Conservation (phyloP, 345 rosid genomes). For the Clarkia xantiana region DNA sequence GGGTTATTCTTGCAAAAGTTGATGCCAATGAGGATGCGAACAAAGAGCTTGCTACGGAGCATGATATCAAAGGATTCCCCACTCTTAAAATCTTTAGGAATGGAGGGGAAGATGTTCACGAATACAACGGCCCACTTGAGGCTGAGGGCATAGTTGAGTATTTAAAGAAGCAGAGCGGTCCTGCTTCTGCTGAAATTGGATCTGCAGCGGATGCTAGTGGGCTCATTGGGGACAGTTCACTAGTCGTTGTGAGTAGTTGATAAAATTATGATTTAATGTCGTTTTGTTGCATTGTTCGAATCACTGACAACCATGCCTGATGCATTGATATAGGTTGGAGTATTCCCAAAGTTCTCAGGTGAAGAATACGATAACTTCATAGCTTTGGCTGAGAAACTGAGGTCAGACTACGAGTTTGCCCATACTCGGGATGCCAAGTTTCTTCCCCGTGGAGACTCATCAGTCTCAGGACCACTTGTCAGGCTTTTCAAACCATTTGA, state of each 20-base stretch:
- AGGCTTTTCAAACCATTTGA: conserved; percentile 97
- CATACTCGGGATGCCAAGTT: conserved; percentile 74
- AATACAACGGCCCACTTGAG: conserved; percentile 91
- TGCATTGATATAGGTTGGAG: conserved; percentile 50
- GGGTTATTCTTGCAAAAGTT: conserved; percentile 63
- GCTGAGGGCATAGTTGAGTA: conserved; percentile 77
- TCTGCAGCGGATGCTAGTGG: conserved; percentile 42
- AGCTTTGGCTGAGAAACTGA: conserved; percentile 61
- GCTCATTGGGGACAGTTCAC: conserved; percentile 48
- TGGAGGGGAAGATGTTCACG: conserved; percentile 66
- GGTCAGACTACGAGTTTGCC: conserved; percentile 79
- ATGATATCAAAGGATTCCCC: conserved; percentile 81
- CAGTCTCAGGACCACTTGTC: conserved; percentile 69
- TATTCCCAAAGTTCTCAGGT: conserved; percentile 79
- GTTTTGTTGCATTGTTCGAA: no score
- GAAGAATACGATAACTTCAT: conserved; percentile 66
- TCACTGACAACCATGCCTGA: not conserved
- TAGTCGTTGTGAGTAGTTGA: conserved; percentile 48
- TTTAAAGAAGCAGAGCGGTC: conserved; percentile 83
- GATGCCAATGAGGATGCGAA: conserved; percentile 73
- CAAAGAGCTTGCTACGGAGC: conserved; percentile 43
- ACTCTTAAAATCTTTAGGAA: conserved; percentile 73
- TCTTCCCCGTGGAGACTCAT: conserved; percentile 83
- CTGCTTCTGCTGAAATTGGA: conserved; percentile 71
- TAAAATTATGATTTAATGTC: no score